A percentile compares a stretch with the other conserved stretches of the same genome.
Evolutionary conservation across 2,329 filamentous ascomycete species (phyloP).

Genomic region (Phialocephala sp.): DNA sequence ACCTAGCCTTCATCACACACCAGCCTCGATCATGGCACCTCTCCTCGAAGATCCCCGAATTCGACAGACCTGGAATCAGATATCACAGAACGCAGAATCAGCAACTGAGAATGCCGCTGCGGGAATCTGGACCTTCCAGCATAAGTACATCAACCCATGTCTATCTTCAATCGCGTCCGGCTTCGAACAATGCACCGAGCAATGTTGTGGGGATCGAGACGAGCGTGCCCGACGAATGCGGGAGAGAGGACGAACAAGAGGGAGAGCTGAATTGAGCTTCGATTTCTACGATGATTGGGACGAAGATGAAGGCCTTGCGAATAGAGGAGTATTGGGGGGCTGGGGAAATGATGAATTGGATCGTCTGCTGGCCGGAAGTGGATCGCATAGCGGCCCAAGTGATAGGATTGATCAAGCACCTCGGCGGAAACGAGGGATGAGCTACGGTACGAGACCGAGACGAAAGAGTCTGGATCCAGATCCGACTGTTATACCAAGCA

Average conservation of each 20-base stretch:
- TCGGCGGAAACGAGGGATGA: conserved; percentile 80
- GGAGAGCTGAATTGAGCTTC: conserved; percentile 81
- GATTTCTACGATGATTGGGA: conserved; percentile 99
- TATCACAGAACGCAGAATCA: conserved; percentile 87
- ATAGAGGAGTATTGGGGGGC: conserved; percentile 67
- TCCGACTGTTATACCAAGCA: conserved; percentile 88
- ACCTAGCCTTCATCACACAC: conserved; percentile 12
- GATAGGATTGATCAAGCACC: conserved; percentile 67
- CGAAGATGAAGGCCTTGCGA: conserved; percentile 53
- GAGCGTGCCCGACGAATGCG: conserved; percentile 73
- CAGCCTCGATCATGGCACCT: conserved; percentile 41
- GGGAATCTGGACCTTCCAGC: conserved; percentile 86
- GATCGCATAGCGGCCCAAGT: conserved; percentile 47
- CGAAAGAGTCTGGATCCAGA: conserved; percentile 66
- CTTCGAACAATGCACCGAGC: conserved; percentile 73
- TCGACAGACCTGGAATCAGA: conserved; percentile 91
- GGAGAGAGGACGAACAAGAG: conserved; percentile 64
- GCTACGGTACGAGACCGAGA: conserved; percentile 75
- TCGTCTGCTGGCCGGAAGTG: conserved; percentile 75
- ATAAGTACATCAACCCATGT: conserved; percentile 85
- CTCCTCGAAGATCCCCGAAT: conserved; percentile 82
- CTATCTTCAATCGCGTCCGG: conserved; percentile 69
- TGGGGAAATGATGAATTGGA: conserved; percentile 90
- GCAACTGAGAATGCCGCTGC: conserved; percentile 92
- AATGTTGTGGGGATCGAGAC: conserved; percentile 74